Base-by-base conservation (phyloP, 2,329 filamentous ascomycete species). In the Pseudocercospora macadamiae region DNA sequence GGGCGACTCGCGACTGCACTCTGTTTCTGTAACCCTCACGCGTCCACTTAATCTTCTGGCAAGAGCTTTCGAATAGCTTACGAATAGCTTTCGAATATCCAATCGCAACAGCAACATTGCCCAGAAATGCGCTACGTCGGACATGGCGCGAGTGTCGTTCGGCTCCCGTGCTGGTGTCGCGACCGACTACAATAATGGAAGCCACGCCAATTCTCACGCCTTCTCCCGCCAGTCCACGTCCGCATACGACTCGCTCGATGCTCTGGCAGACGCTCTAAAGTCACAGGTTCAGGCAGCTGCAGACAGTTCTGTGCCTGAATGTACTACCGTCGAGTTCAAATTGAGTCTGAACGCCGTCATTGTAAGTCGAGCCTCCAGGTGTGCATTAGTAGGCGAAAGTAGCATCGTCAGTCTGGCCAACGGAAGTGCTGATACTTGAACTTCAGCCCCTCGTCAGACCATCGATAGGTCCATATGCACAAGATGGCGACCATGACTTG, bases 401-500 rank as follows among this genome's bases (percentile, higher is more conserved):
- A n/a, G n/a, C n/a, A n/a, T n/a, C n/a, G n/a, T n/a, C n/a, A n/a
- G n/a, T n/a, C n/a, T n/a, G n/a, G 39, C 39, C 9, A 21, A n/a
- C 7, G 16, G 21, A 25, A 14, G 21, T 47, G 42, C 19, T 47
- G 23, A 23, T 28, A 2, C 37, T 21, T 12, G 16, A 3, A 16
- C 16, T 9, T 12, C 3, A 49, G 47, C 63, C 67, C 6, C 64
- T 72, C 4, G 42, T 69, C 30, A 63, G 69, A 16, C 70, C 70
- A 1, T 56, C 42, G 32, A 69, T 70, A 16, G 70, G 70, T 14
- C 68, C 69, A 6, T 72, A 72, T 47, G 56, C 67, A 19, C 60
- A 69, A 3, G 66, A 65, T 16, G 66, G 67, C 19, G 57, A 59
- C 30, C 64, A 71, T 30, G 70, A 71, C 55, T 53, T 72, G n/a